Evolutionary conservation across 306 rosid species (phyloP).

Genomic region (Arachis hypogaea): DNA sequence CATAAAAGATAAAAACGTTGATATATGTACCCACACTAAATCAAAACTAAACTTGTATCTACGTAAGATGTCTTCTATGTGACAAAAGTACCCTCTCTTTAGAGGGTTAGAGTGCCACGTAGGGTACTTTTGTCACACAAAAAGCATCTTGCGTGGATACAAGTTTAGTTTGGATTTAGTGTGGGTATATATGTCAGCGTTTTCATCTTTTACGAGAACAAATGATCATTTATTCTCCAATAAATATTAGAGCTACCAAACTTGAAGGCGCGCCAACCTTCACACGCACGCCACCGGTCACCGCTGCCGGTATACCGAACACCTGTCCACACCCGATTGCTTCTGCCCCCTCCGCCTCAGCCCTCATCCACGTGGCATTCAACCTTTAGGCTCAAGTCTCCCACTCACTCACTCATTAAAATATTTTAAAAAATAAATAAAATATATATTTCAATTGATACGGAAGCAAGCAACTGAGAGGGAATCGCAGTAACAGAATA

Average conservation of each 20-base stretch:
- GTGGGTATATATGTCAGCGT: too few species aligned
- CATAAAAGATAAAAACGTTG: too few species aligned
- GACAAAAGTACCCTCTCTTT: too few species aligned
- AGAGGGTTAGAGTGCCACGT: too few species aligned
- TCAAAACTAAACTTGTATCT: too few species aligned
- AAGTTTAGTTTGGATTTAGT: too few species aligned
- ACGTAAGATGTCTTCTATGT: too few species aligned
- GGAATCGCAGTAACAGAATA: not conserved
- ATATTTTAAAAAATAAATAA: not conserved
- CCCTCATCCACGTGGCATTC: conserved; percentile 44
- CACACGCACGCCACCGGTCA: conserved; percentile 25
- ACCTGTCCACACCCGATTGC: conserved; percentile 34
- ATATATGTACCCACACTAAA: too few species aligned
- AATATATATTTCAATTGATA: not conserved
- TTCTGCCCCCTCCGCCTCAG: conserved; percentile 25
- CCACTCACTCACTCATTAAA: not conserved
- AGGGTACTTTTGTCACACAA: too few species aligned
- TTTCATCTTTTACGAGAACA: too few species aligned
- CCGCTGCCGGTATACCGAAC: not conserved
- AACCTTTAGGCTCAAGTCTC: conserved; percentile 9
- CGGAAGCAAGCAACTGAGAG: conserved; percentile 10
- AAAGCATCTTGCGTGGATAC: too few species aligned
- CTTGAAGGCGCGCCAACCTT: conserved; percentile 3
- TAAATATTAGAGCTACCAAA: not conserved
- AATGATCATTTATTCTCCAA: too few species aligned